Base-by-base conservation (phyloP, 2,329 filamentous ascomycete species). In the Colletotrichum phormii region DNA sequence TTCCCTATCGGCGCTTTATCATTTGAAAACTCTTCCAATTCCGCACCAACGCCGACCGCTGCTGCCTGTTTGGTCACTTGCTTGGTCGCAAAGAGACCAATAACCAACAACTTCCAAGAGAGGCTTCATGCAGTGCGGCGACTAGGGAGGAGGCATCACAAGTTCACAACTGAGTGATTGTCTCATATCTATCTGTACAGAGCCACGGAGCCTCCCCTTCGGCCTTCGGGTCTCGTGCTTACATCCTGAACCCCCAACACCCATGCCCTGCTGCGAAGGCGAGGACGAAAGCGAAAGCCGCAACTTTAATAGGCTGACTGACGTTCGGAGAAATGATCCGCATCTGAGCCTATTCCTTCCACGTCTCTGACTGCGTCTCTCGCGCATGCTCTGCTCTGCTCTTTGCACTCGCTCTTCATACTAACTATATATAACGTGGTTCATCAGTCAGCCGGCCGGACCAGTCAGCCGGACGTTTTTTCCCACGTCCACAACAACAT, bases 321-420 rank as follows among this genome's bases (percentile, higher is more conserved):
- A 58, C 37, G 24, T 35, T 63, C 59, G 59, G 65, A 18, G n/a
- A 35, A 12, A 26, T 22, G 42, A 15, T 53, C 22, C 42, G 53
- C 42, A 46, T 35, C 35, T 31, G 11, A 67, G 49, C 26, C 46
- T 57, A 64, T 69, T 5, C 59, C 60, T 4, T 58, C 49, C 15
- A 46, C 58, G 53, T 69, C 33, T 69, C 58, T 72, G 31, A 69
- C 65, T 68, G 69, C 69, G 24, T 72, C 70, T 26, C 15, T 29
- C 35, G 11, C 35, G 37, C 69, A 26, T 51, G 24, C 18, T 49
- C 9, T 62, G 11, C 4, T 24, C 5, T n/a, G 3, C 42, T 3
- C 18, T 46, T 7, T 13, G 42, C 42, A 3, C 6, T 46, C 6
- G 42, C 42, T n/a, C 42, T 22, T 6, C 53, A 24, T 18, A 37